Evolutionary conservation across 306 rosid species (phyloP).

Genomic region (Ormosia emarginata): DNA sequence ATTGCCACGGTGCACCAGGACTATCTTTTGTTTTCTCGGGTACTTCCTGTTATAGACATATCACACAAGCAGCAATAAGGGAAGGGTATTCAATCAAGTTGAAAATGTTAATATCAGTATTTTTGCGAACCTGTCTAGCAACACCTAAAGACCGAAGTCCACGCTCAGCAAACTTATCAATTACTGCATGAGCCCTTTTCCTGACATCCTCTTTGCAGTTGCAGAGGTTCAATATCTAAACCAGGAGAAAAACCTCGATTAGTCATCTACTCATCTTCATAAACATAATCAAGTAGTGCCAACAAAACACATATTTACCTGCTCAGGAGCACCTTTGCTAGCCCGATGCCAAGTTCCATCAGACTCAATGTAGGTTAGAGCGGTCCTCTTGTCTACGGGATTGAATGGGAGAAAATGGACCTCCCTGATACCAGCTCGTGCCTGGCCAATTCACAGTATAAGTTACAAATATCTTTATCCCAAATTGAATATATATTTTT

Average conservation of each 20-base stretch:
- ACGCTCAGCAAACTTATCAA: conserved; percentile 96
- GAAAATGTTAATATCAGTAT: neutral
- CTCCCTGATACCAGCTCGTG: conserved; percentile 91
- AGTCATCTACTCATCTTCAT: neutral
- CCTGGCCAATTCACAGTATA: conserved; percentile 49
- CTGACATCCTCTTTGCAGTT: conserved; percentile 82
- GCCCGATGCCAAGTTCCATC: conserved; percentile 88
- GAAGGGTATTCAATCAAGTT: neutral
- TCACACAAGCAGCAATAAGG: conserved; percentile 16
- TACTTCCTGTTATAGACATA: conserved; percentile 51
- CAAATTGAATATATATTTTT: neutral
- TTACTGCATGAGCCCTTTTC: conserved; percentile 61
- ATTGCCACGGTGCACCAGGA: conserved; percentile 89
- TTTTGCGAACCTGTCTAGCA: conserved; percentile 82
- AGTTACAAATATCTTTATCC: neutral
- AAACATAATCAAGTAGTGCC: conserved; percentile 2
- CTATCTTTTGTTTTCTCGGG: conserved; percentile 84
- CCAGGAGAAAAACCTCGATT: conserved; percentile 14
- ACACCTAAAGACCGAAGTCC: conserved; percentile 95
- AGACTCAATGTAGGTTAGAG: conserved; percentile 87
- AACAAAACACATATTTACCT: conserved; percentile 53
- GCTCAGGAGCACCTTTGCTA: conserved; percentile 99
- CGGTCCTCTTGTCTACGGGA: conserved; percentile 98
- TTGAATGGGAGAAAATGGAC: conserved; percentile 95
- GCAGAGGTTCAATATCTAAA: conserved; percentile 82